Evolutionary conservation across 2,329 filamentous ascomycete genomes (phyloP).

Genomic region (Fusarium sp.): DNA sequence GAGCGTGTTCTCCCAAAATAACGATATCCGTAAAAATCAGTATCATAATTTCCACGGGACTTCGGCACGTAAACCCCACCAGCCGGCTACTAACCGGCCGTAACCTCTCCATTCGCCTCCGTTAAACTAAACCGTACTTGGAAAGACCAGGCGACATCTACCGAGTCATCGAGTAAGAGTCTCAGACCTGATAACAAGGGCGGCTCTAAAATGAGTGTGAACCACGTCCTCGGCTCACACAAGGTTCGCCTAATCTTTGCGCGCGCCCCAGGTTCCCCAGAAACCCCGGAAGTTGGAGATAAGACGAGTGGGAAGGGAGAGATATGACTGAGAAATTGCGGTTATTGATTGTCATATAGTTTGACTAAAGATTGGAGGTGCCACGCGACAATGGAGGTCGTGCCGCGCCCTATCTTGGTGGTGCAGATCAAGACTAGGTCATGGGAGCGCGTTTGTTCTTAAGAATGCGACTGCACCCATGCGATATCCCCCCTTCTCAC

Average conservation of each 20-base stretch:
- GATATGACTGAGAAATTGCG: slow-evolving; percentile 5
- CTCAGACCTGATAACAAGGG: not conserved
- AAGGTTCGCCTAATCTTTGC: slow-evolving; percentile 3
- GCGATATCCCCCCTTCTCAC: not conserved
- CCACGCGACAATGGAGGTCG: not conserved
- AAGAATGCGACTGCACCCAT: not conserved
- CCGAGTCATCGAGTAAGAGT: not conserved
- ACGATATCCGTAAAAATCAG: not conserved
- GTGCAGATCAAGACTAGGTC: not conserved
- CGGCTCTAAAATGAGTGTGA: not conserved
- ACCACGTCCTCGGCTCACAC: not conserved
- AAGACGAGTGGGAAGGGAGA: not conserved
- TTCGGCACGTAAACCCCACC: slow-evolving; percentile 7
- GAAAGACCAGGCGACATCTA: slow-evolving; percentile 16
- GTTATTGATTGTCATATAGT: not conserved
- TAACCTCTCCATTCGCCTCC: not conserved
- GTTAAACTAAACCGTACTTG: not conserved
- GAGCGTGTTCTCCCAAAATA: not conserved
- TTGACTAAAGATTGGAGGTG: not conserved
- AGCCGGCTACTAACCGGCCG: slow-evolving; percentile 7
- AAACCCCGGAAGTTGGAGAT: slow-evolving; percentile 22
- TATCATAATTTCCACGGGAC: slow-evolving; percentile 1
- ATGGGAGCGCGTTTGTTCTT: not conserved
- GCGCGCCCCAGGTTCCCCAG: slow-evolving; percentile 15
- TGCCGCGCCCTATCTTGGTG: not conserved